Percentiles rank a stretch among this genome's conserved stretches.
Conservation (phyloP, 2,329 filamentous ascomycete genomes). For the Ophiostoma australiae region DNA sequence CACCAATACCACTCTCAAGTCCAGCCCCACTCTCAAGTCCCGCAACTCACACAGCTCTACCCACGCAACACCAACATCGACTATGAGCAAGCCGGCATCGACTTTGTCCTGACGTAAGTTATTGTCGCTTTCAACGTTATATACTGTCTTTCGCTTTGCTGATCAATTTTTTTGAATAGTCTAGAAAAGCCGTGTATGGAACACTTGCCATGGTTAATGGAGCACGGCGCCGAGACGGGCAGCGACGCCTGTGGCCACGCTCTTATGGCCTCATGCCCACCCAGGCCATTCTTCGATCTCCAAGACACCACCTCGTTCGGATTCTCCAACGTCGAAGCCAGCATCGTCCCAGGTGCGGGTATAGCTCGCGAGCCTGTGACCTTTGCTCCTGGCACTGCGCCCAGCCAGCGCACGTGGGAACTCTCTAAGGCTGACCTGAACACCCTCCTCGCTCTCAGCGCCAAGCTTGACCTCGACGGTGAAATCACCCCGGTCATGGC, state of each 20-base stretch:
- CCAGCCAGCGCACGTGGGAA: constrained; percentile 68
- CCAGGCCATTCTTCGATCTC: constrained; percentile 53
- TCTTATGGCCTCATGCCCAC: constrained; percentile 87
- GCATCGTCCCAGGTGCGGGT: constrained; percentile 4
- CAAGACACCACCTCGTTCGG: constrained; percentile 52
- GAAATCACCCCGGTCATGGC: constrained; percentile 96
- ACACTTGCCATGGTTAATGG: constrained; percentile 75
- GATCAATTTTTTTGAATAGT: constrained; percentile 45
- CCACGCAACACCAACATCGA: constrained; percentile 49
- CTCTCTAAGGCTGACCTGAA: constrained; percentile 69
- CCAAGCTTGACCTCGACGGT: constrained; percentile 74
- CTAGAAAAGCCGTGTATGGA: constrained; percentile 93
- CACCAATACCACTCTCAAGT: background rate
- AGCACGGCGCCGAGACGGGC: constrained; percentile 53
- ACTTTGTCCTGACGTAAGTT: constrained; percentile 85
- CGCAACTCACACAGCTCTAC: background rate
- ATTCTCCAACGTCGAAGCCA: constrained; percentile 36
- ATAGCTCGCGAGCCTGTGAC: background rate
- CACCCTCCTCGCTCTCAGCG: constrained; percentile 79
- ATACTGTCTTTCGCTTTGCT: background rate
- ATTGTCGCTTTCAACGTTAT: background rate
- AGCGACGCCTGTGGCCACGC: constrained; percentile 78
- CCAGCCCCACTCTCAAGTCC: background rate
- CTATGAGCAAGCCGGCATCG: constrained; percentile 78
- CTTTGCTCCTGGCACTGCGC: constrained; percentile 30